A percentile compares a stretch with the other conserved stretches of the same genome.
Conservation (phyloP, 1,284 basidiomycete species). For the Apiotrichum veenhuisii region DNA sequence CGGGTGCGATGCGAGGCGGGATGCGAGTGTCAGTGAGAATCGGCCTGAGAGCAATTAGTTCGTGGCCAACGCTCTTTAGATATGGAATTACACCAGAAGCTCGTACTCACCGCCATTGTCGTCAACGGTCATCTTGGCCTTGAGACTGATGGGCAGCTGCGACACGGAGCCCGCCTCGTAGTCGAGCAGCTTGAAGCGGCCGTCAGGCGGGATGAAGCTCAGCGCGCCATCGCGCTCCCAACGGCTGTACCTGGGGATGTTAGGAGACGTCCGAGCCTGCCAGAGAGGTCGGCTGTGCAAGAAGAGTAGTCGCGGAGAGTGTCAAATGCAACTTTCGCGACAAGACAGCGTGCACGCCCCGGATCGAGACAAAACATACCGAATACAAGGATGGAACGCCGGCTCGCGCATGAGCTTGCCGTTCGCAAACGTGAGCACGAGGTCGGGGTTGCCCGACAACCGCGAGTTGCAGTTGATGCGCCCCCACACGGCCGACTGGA, state of each 20-base stretch:
- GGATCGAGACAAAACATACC: too few species aligned
- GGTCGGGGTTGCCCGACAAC: slow-evolving; percentile 80
- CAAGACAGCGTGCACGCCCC: too few species aligned
- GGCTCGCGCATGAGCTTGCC: slow-evolving; percentile 68
- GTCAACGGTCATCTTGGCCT: slow-evolving; percentile 59
- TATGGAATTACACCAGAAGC: neutral
- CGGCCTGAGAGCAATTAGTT: slow-evolving; percentile 54
- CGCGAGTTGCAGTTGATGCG: slow-evolving; percentile 74
- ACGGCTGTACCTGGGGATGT: slow-evolving; percentile 60
- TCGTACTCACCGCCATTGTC: slow-evolving; percentile 60
- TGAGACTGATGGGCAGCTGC: slow-evolving; percentile 64
- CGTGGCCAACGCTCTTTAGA: too few species aligned
- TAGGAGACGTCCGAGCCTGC: neutral
- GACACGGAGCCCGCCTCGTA: slow-evolving; percentile 61
- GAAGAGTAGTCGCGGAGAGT: too few species aligned
- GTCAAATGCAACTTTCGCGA: too few species aligned
- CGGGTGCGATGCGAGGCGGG: slow-evolving; percentile 61
- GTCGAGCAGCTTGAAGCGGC: slow-evolving; percentile 78
- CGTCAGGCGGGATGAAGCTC: slow-evolving; percentile 93
- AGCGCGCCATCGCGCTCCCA: slow-evolving; percentile 75
- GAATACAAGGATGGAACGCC: slow-evolving; percentile 85
- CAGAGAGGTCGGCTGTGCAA: neutral
- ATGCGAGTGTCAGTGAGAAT: slow-evolving; percentile 67
- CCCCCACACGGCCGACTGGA: slow-evolving; percentile 72
- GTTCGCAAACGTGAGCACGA: slow-evolving; percentile 75